These are phyloP conservation scores for Euphorbia schlechtendalii DNA, from an alignment of 441 rosid genomes.

Conservation along the genomic window DNA sequence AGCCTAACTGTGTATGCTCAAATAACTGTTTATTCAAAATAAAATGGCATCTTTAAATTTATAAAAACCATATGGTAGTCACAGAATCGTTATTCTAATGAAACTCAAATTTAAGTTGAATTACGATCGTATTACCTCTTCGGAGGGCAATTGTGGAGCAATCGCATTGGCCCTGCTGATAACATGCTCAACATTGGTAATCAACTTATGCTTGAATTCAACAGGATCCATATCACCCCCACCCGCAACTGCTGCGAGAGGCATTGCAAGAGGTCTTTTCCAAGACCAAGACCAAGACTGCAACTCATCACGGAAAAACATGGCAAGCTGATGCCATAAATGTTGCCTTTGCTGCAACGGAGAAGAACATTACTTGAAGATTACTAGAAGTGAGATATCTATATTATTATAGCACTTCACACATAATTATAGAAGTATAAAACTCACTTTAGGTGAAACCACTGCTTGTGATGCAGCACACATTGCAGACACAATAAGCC, in stretches of 20 bases:
- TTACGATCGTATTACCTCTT: slow-evolving; percentile 76
- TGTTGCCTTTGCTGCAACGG: slow-evolving; percentile 74
- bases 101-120: too few species aligned
- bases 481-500: slow-evolving; percentile 83
- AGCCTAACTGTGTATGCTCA: too few species aligned
- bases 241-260: slow-evolving; percentile 49
- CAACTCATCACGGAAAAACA: slow-evolving; percentile 97
- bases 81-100: too few species aligned
- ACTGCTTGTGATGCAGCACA: slow-evolving; percentile 93
- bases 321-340: slow-evolving; percentile 87
- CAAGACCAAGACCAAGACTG: slow-evolving; percentile 82
- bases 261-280: slow-evolving; percentile 79
- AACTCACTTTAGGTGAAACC: slow-evolving; percentile 69
- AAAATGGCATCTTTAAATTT: too few species aligned
- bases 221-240: slow-evolving; percentile 52
- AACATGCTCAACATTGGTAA: slow-evolving; percentile 70
- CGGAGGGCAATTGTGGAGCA: slow-evolving; percentile 69
- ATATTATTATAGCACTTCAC: too few species aligned
- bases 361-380: not conserved
- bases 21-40: too few species aligned
- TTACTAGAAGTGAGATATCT: not conserved
- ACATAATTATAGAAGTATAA: not conserved
- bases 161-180: slow-evolving; percentile 68
- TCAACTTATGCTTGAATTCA: slow-evolving; percentile 74
- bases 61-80: too few species aligned